Evolutionary conservation across 129 eudicot genomes (phyloP).

Genomic region (Flaveria bidentis): DNA sequence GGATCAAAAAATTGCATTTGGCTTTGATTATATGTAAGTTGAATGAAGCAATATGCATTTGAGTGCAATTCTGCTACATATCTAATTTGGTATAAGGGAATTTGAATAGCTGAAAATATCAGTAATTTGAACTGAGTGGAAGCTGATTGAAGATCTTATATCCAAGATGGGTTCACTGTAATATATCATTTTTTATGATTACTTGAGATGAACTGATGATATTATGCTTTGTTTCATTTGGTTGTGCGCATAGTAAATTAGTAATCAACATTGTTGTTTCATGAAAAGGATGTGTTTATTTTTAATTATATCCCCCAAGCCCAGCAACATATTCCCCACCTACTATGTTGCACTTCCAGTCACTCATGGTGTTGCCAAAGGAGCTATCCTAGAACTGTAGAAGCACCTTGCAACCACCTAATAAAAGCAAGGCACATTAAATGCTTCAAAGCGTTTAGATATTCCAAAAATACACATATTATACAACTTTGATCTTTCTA

Average conservation of each 20-base stretch:
- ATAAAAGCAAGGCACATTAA: neutral
- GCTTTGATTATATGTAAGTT: neutral
- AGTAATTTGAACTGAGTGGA: neutral
- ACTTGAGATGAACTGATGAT: neutral
- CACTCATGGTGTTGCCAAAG: neutral
- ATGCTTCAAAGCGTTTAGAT: neutral
- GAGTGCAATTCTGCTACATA: neutral
- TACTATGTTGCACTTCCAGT: neutral
- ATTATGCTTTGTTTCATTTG: neutral
- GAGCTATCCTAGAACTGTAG: neutral
- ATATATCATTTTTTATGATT: slow-evolving; percentile 3
- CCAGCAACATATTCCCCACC: too few relatives aligned
- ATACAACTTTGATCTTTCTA: neutral
- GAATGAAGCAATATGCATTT: neutral
- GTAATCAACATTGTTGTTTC: neutral
- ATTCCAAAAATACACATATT: neutral
- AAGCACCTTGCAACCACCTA: neutral
- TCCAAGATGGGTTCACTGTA: neutral
- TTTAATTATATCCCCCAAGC: neutral
- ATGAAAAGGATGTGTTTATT: neutral
- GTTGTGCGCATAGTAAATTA: neutral
- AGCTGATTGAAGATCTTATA: neutral
- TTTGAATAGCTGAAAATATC: neutral
- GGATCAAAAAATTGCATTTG: neutral
- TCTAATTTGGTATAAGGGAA: neutral